Conservation (phyloP, 1,284 basidiomycete species). For the Malassezia japonica region DNA sequence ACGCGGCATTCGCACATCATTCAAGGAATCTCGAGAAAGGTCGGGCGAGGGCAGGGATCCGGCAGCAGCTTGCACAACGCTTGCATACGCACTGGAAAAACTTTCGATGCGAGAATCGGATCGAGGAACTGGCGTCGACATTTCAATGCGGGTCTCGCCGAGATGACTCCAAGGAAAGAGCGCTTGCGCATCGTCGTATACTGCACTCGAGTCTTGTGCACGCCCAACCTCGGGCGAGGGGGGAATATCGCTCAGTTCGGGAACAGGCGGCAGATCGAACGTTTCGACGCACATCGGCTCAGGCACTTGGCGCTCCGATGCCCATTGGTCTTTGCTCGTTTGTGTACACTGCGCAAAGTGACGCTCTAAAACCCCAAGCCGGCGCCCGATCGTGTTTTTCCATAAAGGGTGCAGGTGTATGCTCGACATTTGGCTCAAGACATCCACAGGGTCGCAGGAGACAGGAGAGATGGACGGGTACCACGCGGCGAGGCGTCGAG, state of each 20-base stretch:
- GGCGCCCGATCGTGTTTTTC: no score
- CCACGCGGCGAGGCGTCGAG: no score
- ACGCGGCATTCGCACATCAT: no score
- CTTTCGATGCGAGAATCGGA: constrained; percentile 1
- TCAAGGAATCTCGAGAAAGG: neutral
- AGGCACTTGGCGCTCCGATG: neutral
- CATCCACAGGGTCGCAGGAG: no score
- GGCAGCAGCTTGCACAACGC: constrained; percentile 2
- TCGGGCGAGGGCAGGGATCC: constrained; percentile 2
- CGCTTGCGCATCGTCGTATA: neutral
- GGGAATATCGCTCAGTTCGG: neutral
- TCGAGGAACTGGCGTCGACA: neutral
- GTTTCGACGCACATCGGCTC: neutral
- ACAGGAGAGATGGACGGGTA: no score
- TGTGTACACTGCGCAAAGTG: neutral
- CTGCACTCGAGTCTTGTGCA: neutral
- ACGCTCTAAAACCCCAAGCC: no score
- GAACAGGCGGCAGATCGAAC: neutral
- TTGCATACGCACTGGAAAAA: constrained; percentile 10
- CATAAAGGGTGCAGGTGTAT: no score
- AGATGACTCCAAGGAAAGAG: constrained; percentile 8
- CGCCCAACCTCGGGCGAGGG: constrained; percentile 8
- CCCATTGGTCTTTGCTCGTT: neutral
- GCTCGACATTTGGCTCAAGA: no score
- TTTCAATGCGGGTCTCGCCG: neutral